Base-by-base conservation (phyloP, 257 asterid genomes). In the Solanum lycopersicoides region DNA sequence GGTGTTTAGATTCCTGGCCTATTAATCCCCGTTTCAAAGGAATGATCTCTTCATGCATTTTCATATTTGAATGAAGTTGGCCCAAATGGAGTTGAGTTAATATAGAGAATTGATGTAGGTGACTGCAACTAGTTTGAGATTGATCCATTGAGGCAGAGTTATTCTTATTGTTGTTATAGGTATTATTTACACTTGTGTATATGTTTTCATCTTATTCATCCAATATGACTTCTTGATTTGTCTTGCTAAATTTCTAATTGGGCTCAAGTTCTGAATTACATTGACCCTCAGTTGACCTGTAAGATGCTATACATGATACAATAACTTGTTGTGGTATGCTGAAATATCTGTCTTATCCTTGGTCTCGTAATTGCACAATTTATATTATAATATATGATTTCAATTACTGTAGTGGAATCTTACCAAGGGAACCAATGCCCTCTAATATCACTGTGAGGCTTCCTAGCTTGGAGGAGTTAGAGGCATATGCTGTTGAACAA, bases 381-480 rank as follows among this genome's bases (percentile, higher is more conserved):
- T 72, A 76, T 20, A 20, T 63, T 41, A 82, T 89, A 72, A 88
- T 88, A 80, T 69, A 85, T 93, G 92, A 86, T 85, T 85, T 86
- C 88, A 74, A 85, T 83, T 65, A 72, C 88, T 88, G 86, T 91
- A 97, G 99, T 86, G 99, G 99, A 91, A 90, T 93, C 89, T 93
- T 96, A 92, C 98, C 99, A 63, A 96, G 99, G 92, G 98, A 94
- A 91, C 94, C 99, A 23, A 93, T 97, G 99, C 95, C 98, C 88
- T 91, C 95, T 82, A 96, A 92, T 89, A 85, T 93, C 88, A 93
- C 97, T 9, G 95, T 91, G 91, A 93, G 99, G 94, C 96, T 97
- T 89, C 99, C 99, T 79, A 95, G 93, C 91, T 87, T 92, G 91
- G 98, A 95, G 88, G 98, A 97, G 53, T 93, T 97, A 89, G 97